A percentile compares a stretch with the other conserved stretches of the same genome.
Evolutionary conservation across 1,284 basidiomycete genomes (phyloP).

Genomic region (Ceratobasidium sp.): DNA sequence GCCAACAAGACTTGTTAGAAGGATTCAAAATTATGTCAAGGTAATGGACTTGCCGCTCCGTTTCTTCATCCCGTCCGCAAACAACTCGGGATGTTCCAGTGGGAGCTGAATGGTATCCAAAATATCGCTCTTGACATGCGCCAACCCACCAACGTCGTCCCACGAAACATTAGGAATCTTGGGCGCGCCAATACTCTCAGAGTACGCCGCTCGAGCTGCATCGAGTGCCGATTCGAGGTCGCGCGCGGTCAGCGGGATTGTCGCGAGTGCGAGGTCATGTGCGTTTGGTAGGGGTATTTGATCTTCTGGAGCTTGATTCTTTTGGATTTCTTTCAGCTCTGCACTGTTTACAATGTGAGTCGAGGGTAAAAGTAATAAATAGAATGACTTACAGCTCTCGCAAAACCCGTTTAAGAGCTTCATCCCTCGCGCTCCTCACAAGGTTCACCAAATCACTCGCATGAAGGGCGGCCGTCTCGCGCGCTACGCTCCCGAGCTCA

Average conservation of each 20-base stretch:
- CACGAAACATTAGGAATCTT: constrained; percentile 97
- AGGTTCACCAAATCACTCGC: constrained; percentile 87
- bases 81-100: constrained; percentile 99
- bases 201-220: constrained; percentile 85
- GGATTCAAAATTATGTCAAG: too few species aligned
- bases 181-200: constrained; percentile 94
- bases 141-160: constrained; percentile 99
- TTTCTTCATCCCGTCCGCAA: too few species aligned
- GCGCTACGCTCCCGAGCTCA: constrained; percentile 78
- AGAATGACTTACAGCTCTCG: constrained; percentile 58
- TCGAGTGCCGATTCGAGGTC: constrained; percentile 84
- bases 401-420: constrained; percentile 71
- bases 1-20: constrained; percentile 99
- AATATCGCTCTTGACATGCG: constrained; percentile 99
- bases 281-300: constrained; percentile 36
- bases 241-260: constrained; percentile 71
- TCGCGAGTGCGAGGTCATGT: constrained; percentile 62
- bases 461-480: constrained; percentile 93
- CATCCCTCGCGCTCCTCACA: constrained; percentile 72
- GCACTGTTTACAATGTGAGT: not conserved
- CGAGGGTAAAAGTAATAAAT: not conserved
- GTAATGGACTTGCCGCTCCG: too few species aligned
- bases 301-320: constrained; percentile 7
- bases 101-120: constrained; percentile 99
- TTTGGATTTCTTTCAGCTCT: not conserved